phyloP scores from a whole-genome alignment of 192 early-diverging fungal genomes.

The Haplosporangium gracile region DNA sequence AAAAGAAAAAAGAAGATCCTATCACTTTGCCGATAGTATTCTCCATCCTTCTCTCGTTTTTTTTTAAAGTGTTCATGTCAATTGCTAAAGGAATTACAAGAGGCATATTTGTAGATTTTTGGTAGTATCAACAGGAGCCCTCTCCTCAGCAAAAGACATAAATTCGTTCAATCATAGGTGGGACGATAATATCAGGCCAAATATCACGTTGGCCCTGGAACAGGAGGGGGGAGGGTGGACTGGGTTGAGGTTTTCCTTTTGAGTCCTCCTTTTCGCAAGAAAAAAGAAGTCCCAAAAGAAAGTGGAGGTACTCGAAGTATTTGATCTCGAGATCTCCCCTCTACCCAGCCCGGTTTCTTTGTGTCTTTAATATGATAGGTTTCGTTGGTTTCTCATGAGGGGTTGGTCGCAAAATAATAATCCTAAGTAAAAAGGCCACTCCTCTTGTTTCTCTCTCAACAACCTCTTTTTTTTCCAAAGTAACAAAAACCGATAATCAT shows the following conservation, averaged over 20 bases:
- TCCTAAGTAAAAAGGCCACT: background rate
- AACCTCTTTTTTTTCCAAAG: conserved; percentile 6
- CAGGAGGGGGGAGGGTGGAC: conserved; percentile 37
- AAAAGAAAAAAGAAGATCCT: background rate
- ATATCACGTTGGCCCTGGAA: conserved; percentile 56
- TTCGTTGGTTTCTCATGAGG: conserved; percentile 5
- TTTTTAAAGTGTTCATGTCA: background rate
- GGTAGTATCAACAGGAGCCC: conserved; percentile 50
- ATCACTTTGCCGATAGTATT: conserved; percentile 2
- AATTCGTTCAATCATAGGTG: conserved; percentile 34
- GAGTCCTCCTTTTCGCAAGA: too few relatives aligned
- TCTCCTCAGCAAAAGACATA: conserved; percentile 56
- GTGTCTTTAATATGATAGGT: conserved; percentile 38
- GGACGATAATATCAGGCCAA: conserved; percentile 56
- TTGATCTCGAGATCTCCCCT: conserved; percentile 40
- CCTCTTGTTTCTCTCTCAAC: conserved; percentile 19
- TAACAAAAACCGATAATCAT: background rate
- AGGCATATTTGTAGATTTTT: conserved; percentile 17
- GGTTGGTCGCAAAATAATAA: conserved; percentile 14
- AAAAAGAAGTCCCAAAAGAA: background rate
- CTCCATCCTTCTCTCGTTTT: background rate
- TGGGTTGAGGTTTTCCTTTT: background rate
- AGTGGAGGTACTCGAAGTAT: conserved; percentile 6
- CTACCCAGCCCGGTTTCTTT: conserved; percentile 37
- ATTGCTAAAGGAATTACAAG: conserved; percentile 4